Percentiles rank a stretch among this genome's conserved stretches.
Evolutionary conservation across 306 rosid genomes (phyloP).

Genomic region (Sindora glabra): DNA sequence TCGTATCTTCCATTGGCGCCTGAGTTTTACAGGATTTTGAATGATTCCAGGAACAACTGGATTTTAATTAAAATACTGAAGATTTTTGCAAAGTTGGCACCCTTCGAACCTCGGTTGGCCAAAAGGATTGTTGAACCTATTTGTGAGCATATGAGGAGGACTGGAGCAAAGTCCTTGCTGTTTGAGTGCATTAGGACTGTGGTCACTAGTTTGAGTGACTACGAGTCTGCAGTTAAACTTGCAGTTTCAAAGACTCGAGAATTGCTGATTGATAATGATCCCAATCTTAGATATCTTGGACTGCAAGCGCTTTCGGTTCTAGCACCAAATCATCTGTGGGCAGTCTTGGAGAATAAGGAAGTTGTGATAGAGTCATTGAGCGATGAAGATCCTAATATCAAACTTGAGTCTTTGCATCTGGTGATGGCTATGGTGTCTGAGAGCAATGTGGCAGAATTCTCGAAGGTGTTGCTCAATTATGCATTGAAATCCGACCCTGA

Average conservation of each 20-base stretch:
- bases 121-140: constrained; percentile 73
- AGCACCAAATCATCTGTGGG: constrained; percentile 61
- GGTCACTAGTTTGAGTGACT: constrained; percentile 53
- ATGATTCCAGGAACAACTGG: constrained; percentile 85
- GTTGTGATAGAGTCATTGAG: constrained; percentile 69
- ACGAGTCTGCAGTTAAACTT: constrained; percentile 66
- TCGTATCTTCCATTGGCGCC: constrained; percentile 89
- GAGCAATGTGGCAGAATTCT: constrained; percentile 62
- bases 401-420: constrained; percentile 63
- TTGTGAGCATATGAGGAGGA: constrained; percentile 62
- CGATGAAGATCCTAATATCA: constrained; percentile 78
- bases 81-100: constrained; percentile 69
- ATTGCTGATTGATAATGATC: constrained; percentile 70
- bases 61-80: constrained; percentile 72
- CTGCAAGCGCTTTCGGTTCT: constrained; percentile 61
- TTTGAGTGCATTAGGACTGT: constrained; percentile 87
- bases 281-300: constrained; percentile 84
- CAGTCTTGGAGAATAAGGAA: constrained; percentile 78
- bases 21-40: constrained; percentile 63
- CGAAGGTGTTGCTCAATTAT: constrained; percentile 63
- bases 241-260: constrained; percentile 57
- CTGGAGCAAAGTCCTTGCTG: constrained; percentile 64
- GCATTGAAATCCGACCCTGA: constrained; percentile 74
- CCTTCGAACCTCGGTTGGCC: constrained; percentile 69
- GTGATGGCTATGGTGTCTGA: constrained; percentile 84